Conservation (phyloP, 2,329 filamentous ascomycete genomes). For the Hypoxylon sp. region DNA sequence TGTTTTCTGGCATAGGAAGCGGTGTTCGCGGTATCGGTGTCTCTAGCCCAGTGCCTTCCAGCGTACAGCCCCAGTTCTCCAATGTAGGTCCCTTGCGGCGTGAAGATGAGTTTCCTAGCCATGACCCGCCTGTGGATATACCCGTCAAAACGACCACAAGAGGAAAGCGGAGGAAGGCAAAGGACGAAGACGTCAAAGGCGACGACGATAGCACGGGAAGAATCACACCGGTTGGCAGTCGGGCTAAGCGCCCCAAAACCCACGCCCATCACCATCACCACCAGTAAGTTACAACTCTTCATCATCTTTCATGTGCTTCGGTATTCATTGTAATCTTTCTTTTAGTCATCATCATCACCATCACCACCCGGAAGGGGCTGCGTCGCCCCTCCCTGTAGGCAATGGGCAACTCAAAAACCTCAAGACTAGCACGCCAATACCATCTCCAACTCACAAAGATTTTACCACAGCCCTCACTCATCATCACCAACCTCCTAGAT, state of each 20-base stretch:
- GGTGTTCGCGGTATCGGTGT: slow-evolving; percentile 61
- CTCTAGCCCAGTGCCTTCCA: slow-evolving; percentile 59
- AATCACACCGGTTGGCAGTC: slow-evolving; percentile 64
- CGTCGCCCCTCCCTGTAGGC: slow-evolving; percentile 54
- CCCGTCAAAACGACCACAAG: slow-evolving; percentile 57
- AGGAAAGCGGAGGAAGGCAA: slow-evolving; percentile 71
- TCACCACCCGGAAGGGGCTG: slow-evolving; percentile 57
- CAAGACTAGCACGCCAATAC: slow-evolving; percentile 56
- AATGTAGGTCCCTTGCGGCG: slow-evolving; percentile 57
- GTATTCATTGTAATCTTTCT: slow-evolving; percentile 41
- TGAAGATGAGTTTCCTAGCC: slow-evolving; percentile 59
- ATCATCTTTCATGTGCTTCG: slow-evolving; percentile 18
- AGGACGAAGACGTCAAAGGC: slow-evolving; percentile 75
- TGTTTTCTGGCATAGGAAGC: slow-evolving; percentile 89
- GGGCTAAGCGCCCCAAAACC: slow-evolving; percentile 74
- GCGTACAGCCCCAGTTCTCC: slow-evolving; percentile 57
- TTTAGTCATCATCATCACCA: slow-evolving; percentile 64
- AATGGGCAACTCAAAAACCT: slow-evolving; percentile 58
- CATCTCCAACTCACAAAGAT: slow-evolving; percentile 57
- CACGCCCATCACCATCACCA: slow-evolving; percentile 71
- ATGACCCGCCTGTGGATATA: slow-evolving; percentile 56
- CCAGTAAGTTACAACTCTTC: slow-evolving; percentile 60
- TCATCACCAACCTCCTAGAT: slow-evolving; percentile 60
- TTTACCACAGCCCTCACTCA: slow-evolving; percentile 50
- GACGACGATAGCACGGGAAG: slow-evolving; percentile 74